These are phyloP conservation scores for Claviceps digitariae DNA, from an alignment of 2,329 filamentous ascomycete genomes.

Conservation along the genomic window DNA sequence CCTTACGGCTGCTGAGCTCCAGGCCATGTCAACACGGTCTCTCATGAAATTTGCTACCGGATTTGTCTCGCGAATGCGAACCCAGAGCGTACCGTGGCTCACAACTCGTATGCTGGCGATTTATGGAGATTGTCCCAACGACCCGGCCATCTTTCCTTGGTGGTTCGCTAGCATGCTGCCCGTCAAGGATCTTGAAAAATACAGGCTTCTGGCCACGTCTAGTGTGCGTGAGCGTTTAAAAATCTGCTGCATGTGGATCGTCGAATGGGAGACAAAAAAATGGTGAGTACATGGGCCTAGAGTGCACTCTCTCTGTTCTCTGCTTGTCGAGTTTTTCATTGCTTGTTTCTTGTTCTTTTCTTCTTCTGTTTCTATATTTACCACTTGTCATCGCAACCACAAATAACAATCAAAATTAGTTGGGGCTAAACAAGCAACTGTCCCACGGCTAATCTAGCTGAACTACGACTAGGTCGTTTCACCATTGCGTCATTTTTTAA, in stretches of 20 bases:
- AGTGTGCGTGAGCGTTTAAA: slow-evolving; percentile 74
- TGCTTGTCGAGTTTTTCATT: too few species aligned
- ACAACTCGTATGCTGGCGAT: slow-evolving; percentile 56
- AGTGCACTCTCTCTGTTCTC: too few species aligned
- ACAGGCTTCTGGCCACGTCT: slow-evolving; percentile 55
- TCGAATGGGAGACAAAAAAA: slow-evolving; percentile 53
- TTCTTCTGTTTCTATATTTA: not conserved
- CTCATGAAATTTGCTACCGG: slow-evolving; percentile 51
- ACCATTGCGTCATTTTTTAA: slow-evolving; percentile 19
- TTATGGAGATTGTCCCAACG: slow-evolving; percentile 64
- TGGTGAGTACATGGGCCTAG: slow-evolving; percentile 44
- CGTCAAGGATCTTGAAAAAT: slow-evolving; percentile 66
- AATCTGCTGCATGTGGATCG: slow-evolving; percentile 68
- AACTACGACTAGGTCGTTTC: slow-evolving; percentile 16
- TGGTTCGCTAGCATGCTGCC: slow-evolving; percentile 81
- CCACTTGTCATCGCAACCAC: not conserved
- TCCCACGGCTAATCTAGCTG: slow-evolving; percentile 15
- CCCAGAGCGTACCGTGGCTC: slow-evolving; percentile 60
- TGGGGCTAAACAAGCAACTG: not conserved
- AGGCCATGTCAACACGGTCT: slow-evolving; percentile 51
- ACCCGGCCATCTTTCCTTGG: slow-evolving; percentile 70
- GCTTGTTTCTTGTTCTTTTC: not conserved
- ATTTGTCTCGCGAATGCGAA: slow-evolving; percentile 58
- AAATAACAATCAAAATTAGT: not conserved
- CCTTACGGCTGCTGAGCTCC: slow-evolving; percentile 8